Base-by-base conservation (phyloP, 2,329 filamentous ascomycete species). In the Blastomyces gilchristii region DNA sequence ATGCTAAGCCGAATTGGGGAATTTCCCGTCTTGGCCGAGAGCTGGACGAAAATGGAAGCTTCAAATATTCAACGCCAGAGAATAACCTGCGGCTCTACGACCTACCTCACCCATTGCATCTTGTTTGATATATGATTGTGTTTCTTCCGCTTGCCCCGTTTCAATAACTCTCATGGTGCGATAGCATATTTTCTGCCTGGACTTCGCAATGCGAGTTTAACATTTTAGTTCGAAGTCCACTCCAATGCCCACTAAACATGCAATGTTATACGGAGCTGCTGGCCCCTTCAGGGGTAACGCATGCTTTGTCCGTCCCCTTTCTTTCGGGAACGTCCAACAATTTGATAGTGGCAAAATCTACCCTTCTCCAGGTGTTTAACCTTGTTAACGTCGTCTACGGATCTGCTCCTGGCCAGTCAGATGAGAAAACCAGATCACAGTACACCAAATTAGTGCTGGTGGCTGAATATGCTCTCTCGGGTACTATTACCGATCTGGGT, bases 241-340 rank as follows among this genome's bases (percentile, higher is more conserved):
- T 34, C 43, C 16, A 25, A 28, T 49, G 41, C 37, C 25, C n/a
- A 12, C 31, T 63, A 68, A 71, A 64, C 65, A 97, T 97, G 93
- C 93, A 97, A 85, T 96, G 91, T 82, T 97, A 97, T 79, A 92
- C 91, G 73, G 94, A 99, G 82, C 83, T 99, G 75, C 87, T 91
- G 75, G 89, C 93, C 80, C 92, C 94, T 62, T 95, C 92, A 75
- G 92, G 92, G 74, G 91, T 97, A 78, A 92, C 91, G 71, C 89
- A 96, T 79, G 90, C 92, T 67, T 79, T 97, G 71, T 84, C 82
- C 65, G 78, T 96, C 50, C 85, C 91, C 45, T 91, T 99, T 72
- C 82, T 88, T 57, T 88, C 88, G 57, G 78, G 89, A 59, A 83
- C 87, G 67, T 85, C 89, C 69, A 88, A 84, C 75, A 97, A 97